Evolutionary conservation across 768 basidiomycete species (phyloP), one percentile per base, ranked within the genome.

Genomic region (Tylopilus intermedius): DNA sequence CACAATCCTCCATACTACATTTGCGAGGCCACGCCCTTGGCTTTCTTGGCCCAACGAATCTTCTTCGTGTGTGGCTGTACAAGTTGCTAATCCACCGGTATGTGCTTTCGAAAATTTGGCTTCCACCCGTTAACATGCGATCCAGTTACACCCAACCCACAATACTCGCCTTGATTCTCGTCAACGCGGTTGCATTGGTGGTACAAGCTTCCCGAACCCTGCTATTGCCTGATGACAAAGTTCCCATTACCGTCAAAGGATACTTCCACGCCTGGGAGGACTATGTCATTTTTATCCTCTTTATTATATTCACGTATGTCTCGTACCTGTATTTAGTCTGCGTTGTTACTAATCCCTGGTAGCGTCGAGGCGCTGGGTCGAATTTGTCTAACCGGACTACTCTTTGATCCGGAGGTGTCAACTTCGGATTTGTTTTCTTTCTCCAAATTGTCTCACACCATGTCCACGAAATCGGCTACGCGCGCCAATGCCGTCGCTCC

Each of bases 221-320:
- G 30, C 79, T 81, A n/a, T 70, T 86, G 3, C 69, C 79, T 11
- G 30, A 71, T 70, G 14, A 64, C 67, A 41, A 70, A 71, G 61
- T 67, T 4, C 65, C 74, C 10, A 67, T 77, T 11, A 75, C 79
- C 38, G 72, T 79, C n/a, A 69, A 64, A 42, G 92, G 91, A 7
- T 97, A 88, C 72, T 96, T 97, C 71, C 82, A 85, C 53, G 58
- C 70, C 10, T 97, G 94, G 94, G 91, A 93, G 62, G 94, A 97
- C 67, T 86, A 80, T 62, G 82, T 76, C 22, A 73, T 96, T 14
- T 90, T 97, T 66, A 78, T 62, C 22, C 71, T 97, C 50, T 97
- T 97, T 71, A 70, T 84, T 52, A 61, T 90, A 60, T 97, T 92
- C 76, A 92, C 92, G 87, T 87, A 71, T 62, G 58, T 60, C 10